Conservation (phyloP, 1,284 basidiomycete species). For the Apiotrichum brassicae region DNA sequence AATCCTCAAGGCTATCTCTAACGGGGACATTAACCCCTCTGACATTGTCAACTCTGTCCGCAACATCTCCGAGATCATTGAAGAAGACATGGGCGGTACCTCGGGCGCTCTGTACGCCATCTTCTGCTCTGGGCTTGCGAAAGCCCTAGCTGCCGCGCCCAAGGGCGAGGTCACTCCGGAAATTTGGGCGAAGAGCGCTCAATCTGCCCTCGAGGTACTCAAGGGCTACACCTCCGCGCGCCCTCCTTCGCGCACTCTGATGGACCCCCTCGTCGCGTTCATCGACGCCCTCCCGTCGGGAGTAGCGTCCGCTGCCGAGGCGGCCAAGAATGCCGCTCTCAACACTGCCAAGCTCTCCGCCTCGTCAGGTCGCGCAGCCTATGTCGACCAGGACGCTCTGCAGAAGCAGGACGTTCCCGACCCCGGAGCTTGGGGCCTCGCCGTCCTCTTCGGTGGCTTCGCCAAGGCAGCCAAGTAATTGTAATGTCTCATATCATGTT, state of each 20-base stretch:
- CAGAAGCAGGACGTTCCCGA: slow-evolving; percentile 68
- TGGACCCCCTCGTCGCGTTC: slow-evolving; percentile 87
- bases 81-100: slow-evolving; percentile 87
- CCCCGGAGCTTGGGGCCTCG: slow-evolving; percentile 85
- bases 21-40: slow-evolving; percentile 52
- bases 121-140: slow-evolving; percentile 70
- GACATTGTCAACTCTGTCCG: slow-evolving; percentile 63
- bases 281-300: slow-evolving; percentile 53
- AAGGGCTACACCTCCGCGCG: slow-evolving; percentile 85
- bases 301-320: slow-evolving; percentile 56
- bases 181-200: slow-evolving; percentile 60
- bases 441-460: slow-evolving; percentile 61
- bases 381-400: slow-evolving; percentile 68
- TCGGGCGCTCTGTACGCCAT: slow-evolving; percentile 88
- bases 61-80: slow-evolving; percentile 58
- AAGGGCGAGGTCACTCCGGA: slow-evolving; percentile 47
- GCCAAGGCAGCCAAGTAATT: slow-evolving; percentile 9
- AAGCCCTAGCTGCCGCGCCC: slow-evolving; percentile 32
- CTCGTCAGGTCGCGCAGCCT: slow-evolving; percentile 82
- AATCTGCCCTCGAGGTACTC: slow-evolving; percentile 61
- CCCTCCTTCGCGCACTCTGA: slow-evolving; percentile 79
- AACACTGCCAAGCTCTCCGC: slow-evolving; percentile 66
- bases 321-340: slow-evolving; percentile 64
- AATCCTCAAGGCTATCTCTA: slow-evolving; percentile 42
- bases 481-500: too few relatives aligned